These are phyloP conservation scores for Glycine tomentella DNA, from an alignment of 306 rosid species.

Conservation along the genomic window DNA sequence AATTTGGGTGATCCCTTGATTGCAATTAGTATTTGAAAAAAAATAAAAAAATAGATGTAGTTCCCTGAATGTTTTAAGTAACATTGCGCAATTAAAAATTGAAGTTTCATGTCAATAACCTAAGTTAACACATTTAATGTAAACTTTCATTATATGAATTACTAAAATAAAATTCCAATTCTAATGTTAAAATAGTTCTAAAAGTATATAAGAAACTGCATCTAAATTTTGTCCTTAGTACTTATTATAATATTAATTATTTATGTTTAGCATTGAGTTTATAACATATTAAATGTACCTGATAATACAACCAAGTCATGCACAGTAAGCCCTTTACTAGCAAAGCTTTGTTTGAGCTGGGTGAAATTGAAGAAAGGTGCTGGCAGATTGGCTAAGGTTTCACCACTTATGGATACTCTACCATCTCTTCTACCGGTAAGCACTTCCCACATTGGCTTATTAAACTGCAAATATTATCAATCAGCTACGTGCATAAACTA, in stretches of 20 bases:
- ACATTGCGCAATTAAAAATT: not conserved
- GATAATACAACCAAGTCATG: conserved; percentile 71
- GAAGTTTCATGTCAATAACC: not conserved
- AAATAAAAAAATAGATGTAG: not conserved
- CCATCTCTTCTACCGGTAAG: conserved; percentile 81
- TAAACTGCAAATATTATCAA: conserved; percentile 48
- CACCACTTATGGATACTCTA: conserved; percentile 40
- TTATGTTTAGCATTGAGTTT: not conserved
- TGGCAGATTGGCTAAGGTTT: conserved; percentile 53
- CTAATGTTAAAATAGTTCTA: not conserved
- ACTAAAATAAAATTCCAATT: not conserved
- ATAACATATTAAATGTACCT: conserved; percentile 35
- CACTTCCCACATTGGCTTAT: conserved; percentile 57
- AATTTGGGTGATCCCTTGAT: not conserved
- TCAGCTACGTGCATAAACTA: not conserved
- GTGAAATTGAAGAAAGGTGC: conserved; percentile 56
- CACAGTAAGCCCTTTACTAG: conserved; percentile 47
- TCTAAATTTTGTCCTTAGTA: not conserved
- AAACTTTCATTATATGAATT: not conserved
- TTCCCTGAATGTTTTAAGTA: not conserved
- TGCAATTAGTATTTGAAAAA: not conserved
- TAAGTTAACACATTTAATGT: not conserved
- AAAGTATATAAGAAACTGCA: not conserved
- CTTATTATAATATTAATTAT: not conserved
- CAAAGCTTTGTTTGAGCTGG: conserved; percentile 54